Conservation (phyloP, 106 monocot species). For the Triglochin maritima region DNA sequence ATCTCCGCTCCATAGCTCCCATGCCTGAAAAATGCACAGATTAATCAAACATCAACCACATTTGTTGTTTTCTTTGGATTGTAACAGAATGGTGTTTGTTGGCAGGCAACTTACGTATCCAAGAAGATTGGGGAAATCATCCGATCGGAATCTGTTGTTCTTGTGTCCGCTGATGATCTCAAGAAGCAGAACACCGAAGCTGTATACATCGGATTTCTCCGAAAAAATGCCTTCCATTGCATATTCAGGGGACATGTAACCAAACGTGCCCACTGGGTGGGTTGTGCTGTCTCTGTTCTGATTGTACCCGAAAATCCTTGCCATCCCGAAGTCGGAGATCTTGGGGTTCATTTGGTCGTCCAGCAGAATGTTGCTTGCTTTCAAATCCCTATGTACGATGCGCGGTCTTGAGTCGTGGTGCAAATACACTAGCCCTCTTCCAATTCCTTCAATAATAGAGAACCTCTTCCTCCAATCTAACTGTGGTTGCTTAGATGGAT, state of each 20-base stretch:
- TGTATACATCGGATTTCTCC: conserved; percentile 24
- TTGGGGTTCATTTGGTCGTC: conserved; percentile 16
- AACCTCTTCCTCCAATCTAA: conserved; percentile 8
- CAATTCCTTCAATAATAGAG: conserved; percentile 10
- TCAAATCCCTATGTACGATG: conserved; percentile 10
- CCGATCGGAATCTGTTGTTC: neutral
- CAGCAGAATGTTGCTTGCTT: conserved; percentile 9
- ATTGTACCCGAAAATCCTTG: conserved; percentile 4
- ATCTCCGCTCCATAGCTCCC: conserved; percentile 22
- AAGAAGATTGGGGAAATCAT: conserved; percentile 1
- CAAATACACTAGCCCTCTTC: conserved; percentile 7
- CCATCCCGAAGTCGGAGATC: conserved; percentile 15
- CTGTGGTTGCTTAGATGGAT: neutral
- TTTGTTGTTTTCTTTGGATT: neutral
- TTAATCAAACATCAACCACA: too few species aligned
- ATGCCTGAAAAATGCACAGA: conserved; percentile 5
- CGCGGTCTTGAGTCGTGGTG: conserved; percentile 5
- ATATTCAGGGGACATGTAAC: conserved; percentile 28
- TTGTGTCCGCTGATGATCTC: conserved; percentile 6
- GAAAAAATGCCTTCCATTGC: conserved; percentile 19
- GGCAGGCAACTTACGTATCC: conserved; percentile 2
- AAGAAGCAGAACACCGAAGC: conserved; percentile 10
- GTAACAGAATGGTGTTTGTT: neutral
- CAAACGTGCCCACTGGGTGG: conserved; percentile 5
- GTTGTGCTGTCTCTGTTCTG: conserved; percentile 9